Base-by-base conservation (phyloP, 352 stramenopile genomes). In the Plasmopara muralis region DNA sequence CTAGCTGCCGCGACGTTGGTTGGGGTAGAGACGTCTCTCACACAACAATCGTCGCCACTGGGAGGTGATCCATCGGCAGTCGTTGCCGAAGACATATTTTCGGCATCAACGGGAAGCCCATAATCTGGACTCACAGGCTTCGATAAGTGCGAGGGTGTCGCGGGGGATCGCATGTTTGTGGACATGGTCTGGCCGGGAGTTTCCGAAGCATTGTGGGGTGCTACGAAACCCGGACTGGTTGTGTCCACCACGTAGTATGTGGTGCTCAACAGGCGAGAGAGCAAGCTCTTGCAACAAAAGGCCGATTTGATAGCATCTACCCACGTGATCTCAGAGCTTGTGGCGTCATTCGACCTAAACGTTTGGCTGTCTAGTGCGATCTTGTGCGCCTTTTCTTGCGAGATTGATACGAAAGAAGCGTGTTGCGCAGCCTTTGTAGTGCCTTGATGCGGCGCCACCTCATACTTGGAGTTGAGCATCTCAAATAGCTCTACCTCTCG, bases 381-480 rank as follows among this genome's bases (percentile, higher is more conserved):
- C 28, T 66, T 68, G 33, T 66, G 72, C 16, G 74, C 64, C 40
- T 76, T 75, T 31, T 89, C 77, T 12, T 66, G 61, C 10, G 81
- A 72, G 9, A 91, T 56, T 2, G 62, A 54, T 28, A 65, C 61
- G 1, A 69, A 58, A 10, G 68, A 62, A 5, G 62, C 56, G n/a
- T 74, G 63, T 37, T 83, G 70, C 0, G 63, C 50, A 13, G 57
- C 57, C 46, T 75, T 80, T 48, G 82, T 84, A 15, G 75, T 76
- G 16, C 82, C 82, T 50, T 89, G 71, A 44, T 90, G 79, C 25
- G 82, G 75, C 14, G 73, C 69, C 55, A 93, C 83, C 62, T 93
- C 82, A 56, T 93, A 93, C 62, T 93, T 93, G 50, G 72, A 53
- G 46, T 87, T 87, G 31, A 93, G 79, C 82, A 93, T 93, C 60